Conservation (phyloP, 2,329 filamentous ascomycete species). For the Alternaria atra region DNA sequence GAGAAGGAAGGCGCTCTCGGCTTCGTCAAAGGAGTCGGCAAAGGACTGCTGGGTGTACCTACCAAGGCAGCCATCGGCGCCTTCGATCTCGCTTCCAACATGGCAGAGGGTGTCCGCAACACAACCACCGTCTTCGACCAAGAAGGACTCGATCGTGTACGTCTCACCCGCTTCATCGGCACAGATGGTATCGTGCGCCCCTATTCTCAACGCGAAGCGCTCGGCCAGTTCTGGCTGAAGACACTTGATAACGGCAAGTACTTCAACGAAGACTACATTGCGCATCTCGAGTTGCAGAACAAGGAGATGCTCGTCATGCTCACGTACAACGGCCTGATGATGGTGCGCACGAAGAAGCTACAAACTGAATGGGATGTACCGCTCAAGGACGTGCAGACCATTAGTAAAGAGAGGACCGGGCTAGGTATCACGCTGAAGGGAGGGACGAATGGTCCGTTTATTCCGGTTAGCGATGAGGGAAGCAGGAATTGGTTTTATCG, state of each 20-base stretch:
- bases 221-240: constrained; percentile 99
- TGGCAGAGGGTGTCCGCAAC: constrained; percentile 97
- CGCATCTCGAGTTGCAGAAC: constrained; percentile 88
- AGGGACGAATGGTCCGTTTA: constrained; percentile 91
- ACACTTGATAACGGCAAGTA: constrained; percentile 97
- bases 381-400: constrained; percentile 94
- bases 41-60: constrained; percentile 90
- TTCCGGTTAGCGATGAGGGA: constrained; percentile 91
- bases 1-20: constrained; percentile 93
- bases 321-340: constrained; percentile 76
- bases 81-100: constrained; percentile 95
- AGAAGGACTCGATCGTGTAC: constrained; percentile 90
- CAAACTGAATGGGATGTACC: constrained; percentile 95
- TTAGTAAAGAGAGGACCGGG: constrained; percentile 94
- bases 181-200: constrained; percentile 92
- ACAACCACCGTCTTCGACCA: constrained; percentile 98
- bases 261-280: constrained; percentile 97
- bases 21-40: constrained; percentile 97
- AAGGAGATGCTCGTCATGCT: constrained; percentile 84
- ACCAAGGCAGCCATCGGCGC: constrained; percentile 98
- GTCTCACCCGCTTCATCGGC: constrained; percentile 91
- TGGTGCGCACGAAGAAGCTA: constrained; percentile 86
- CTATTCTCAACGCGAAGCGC: constrained; percentile 91
- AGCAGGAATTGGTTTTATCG: constrained; percentile 72
- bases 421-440: constrained; percentile 88